A percentile compares a stretch with the other conserved stretches of the same genome.
Conservation (phyloP, 1,139 yeast species). For the Yamadazyma membranifaciens region DNA sequence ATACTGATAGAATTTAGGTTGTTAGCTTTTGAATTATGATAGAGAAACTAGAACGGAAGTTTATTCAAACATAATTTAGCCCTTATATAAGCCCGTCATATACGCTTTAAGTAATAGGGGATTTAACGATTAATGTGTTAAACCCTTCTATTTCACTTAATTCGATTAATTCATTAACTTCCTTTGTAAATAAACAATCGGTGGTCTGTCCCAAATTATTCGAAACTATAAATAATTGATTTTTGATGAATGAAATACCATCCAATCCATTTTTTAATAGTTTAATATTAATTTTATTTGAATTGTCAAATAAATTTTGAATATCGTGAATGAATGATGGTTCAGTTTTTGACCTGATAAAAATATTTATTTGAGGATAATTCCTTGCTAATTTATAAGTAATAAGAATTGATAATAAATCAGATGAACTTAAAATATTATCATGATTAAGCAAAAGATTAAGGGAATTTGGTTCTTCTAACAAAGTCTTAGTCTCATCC, state of each 20-base stretch:
- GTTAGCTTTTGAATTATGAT: too few relatives aligned
- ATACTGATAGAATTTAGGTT: too few relatives aligned
- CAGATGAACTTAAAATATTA: conserved; percentile 33
- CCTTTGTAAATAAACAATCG: conserved; percentile 12
- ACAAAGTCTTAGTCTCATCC: conserved; percentile 8
- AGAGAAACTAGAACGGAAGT: too few relatives aligned
- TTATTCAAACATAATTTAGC: background rate
- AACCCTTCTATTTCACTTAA: conserved; percentile 11
- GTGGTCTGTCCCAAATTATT: conserved; percentile 18
- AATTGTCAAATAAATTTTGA: conserved; percentile 16
- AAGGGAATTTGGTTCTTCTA: conserved; percentile 12
- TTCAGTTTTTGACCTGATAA: conserved; percentile 18
- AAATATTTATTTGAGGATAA: conserved; percentile 20
- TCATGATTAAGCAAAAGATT: conserved; percentile 31
- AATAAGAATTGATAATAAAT: conserved; percentile 29
- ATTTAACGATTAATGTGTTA: conserved; percentile 14
- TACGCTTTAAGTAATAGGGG: conserved; percentile 8
- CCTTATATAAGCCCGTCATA: background rate
- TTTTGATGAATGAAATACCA: conserved; percentile 12
- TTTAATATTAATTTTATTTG: conserved; percentile 10
- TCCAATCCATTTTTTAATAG: conserved; percentile 17
- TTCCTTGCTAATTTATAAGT: conserved; percentile 20
- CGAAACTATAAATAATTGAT: conserved; percentile 22
- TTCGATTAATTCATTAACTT: conserved; percentile 12
- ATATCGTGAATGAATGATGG: conserved; percentile 24